Evolutionary conservation across 2,329 filamentous ascomycete species (phyloP).

Genomic region (Penicillium sp.): DNA sequence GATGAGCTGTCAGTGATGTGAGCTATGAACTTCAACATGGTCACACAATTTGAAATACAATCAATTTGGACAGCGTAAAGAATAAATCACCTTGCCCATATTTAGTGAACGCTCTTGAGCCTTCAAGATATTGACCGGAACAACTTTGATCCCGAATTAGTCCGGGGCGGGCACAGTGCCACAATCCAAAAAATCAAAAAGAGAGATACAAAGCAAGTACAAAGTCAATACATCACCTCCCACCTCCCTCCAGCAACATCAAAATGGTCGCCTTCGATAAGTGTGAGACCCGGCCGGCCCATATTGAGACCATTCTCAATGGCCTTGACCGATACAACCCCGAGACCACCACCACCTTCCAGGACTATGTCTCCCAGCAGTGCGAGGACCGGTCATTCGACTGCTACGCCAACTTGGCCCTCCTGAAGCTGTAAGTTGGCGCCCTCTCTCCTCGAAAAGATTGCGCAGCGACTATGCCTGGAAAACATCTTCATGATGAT

Average conservation of each 20-base stretch:
- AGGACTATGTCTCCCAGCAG: constrained; percentile 91
- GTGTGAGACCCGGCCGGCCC: constrained; percentile 85
- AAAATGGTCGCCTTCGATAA: constrained; percentile 68
- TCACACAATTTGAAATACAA: too few species aligned
- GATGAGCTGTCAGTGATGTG: too few species aligned
- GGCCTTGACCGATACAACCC: constrained; percentile 98
- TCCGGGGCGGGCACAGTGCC: constrained; percentile 22
- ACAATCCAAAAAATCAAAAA: constrained; percentile 34
- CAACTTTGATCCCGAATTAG: constrained; percentile 9
- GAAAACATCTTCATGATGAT: constrained; percentile 63
- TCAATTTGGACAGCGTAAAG: too few species aligned
- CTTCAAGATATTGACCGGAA: constrained; percentile 13
- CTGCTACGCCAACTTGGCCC: constrained; percentile 92
- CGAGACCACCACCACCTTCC: constrained; percentile 88
- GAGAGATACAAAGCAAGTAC: constrained; percentile 16
- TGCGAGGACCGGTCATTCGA: constrained; percentile 95
- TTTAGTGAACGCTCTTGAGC: too few species aligned
- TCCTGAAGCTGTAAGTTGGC: constrained; percentile 83
- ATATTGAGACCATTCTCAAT: constrained; percentile 92
- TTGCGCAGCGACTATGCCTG: neutral
- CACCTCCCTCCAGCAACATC: constrained; percentile 16
- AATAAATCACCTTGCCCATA: neutral
- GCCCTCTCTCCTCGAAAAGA: constrained; percentile 9
- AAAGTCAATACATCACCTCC: constrained; percentile 26
- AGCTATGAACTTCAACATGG: too few species aligned